These are phyloP conservation scores for Penicillium sp. DNA, from an alignment of 2,329 filamentous ascomycete genomes.

Conservation along the genomic window DNA sequence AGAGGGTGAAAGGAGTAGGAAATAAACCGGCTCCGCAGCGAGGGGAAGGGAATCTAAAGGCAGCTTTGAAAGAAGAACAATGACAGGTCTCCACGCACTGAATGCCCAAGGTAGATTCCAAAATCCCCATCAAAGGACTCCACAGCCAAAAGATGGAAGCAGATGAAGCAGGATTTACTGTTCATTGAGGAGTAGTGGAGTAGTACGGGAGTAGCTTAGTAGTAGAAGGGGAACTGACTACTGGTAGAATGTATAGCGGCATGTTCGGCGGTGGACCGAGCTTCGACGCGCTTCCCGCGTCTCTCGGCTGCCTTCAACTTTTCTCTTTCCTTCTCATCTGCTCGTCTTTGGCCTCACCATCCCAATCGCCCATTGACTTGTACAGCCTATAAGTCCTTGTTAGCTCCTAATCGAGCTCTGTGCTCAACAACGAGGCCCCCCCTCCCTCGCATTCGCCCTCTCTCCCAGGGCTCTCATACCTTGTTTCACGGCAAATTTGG, in stretches of 20 bases:
- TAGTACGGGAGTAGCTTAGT: background rate
- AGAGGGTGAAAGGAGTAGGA: background rate
- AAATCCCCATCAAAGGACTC: background rate
- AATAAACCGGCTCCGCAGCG: background rate
- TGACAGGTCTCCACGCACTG: background rate
- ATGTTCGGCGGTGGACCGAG: constrained; percentile 27
- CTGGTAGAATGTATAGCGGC: constrained; percentile 20
- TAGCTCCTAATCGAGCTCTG: background rate
- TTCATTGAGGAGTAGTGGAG: background rate
- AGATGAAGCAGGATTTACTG: background rate
- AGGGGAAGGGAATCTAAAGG: background rate
- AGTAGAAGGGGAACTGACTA: background rate
- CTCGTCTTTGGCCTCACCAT: background rate
- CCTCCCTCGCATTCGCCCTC: background rate
- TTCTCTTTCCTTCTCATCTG: constrained; percentile 21
- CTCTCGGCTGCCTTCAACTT: constrained; percentile 29
- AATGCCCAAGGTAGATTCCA: background rate
- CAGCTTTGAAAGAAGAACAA: background rate
- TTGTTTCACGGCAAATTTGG: constrained; percentile 20
- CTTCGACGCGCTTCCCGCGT: constrained; percentile 35
- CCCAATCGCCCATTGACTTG: constrained; percentile 1
- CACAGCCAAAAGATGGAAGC: background rate
- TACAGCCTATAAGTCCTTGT: background rate
- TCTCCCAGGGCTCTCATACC: constrained; percentile 4
- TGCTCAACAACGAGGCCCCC: background rate